Base-by-base conservation (phyloP, 192 early-diverging fungal genomes). In the Spizellomyces sp. region DNA sequence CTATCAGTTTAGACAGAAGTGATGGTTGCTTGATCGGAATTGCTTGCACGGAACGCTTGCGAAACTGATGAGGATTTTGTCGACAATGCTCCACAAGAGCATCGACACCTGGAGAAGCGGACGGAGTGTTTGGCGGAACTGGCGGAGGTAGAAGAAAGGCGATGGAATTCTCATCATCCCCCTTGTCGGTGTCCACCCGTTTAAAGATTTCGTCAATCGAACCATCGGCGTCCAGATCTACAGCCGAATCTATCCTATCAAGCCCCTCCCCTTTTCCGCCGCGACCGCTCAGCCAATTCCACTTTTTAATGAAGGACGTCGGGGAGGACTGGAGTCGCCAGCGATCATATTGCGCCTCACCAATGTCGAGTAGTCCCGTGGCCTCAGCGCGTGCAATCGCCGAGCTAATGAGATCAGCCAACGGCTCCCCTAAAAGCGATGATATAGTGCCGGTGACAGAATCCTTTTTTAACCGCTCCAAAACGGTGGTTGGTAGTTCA, bases 371-470 rank as follows among this genome's bases (percentile, higher is more conserved):
- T 9, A 68, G 21, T 8, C 66, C 66, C 7, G 52, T 45, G 14
- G 66, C 66, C 41, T 68, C 66, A 8, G 66, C 66, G 0, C 66
- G 66, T 15, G 27, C 14, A 12, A 68, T 56, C 6, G 66, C 66
- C 8, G 66, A 45, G 10, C 10, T 55, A 8, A 68, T 68, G 21
- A 68, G 66, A 10, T 68, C 66, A 27, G 54, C 55, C 4, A 68
- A 57, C 14, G 27, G 42, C 21, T 68, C 66, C 15, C 66, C 66
- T 8, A 68, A 45, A 12, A 68, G 66, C 14, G 66, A 68, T 1
- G 66, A 57, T 6, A 68, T 55, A 6, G 64, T 66, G 50, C 52
- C 66, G 27, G 66, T 68, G 15, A 68, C 52, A 0, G 66, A 68
- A 22, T 68, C 66, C 17, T 10, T 22, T 8, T 68, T 68, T 45